Percentiles rank a stretch among this genome's conserved stretches.
phyloP scores from a whole-genome alignment of 108 stramenopile species.

The Craspedostauros australis region DNA sequence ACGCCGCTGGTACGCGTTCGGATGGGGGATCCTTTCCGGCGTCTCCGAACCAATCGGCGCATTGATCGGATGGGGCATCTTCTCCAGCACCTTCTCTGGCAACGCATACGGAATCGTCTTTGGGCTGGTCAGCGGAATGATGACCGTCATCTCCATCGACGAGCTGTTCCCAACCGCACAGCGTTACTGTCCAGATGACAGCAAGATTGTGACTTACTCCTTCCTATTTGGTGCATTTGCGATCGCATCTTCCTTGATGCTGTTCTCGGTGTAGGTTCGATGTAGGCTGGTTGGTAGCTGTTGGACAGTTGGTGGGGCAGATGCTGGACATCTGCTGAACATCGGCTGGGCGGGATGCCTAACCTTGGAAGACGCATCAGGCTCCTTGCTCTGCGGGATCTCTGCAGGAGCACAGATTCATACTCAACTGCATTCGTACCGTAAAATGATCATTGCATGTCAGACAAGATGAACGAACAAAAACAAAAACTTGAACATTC shows the following conservation, averaged over 20 bases:
- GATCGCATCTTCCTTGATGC: conserved; percentile 68
- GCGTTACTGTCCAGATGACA: conserved; percentile 4
- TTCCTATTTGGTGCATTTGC: conserved; percentile 65
- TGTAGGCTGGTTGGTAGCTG: too few relatives aligned
- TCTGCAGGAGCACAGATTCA: too few relatives aligned
- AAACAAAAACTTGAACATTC: too few relatives aligned
- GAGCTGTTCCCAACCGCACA: conserved; percentile 23
- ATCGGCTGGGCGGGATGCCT: too few relatives aligned
- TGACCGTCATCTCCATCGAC: conserved; percentile 30
- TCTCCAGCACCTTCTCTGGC: conserved; percentile 38
- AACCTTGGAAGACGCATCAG: too few relatives aligned
- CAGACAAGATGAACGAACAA: too few relatives aligned
- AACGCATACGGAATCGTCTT: conserved; percentile 53
- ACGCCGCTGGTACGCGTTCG: conserved; percentile 69
- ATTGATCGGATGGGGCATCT: conserved; percentile 57
- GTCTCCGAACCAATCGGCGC: conserved; percentile 78
- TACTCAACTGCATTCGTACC: too few relatives aligned
- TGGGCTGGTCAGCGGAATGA: conserved; percentile 76
- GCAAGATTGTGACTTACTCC: conserved; percentile 31
- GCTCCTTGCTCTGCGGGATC: too few relatives aligned
- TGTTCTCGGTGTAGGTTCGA: conserved; percentile 51
- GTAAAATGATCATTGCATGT: too few relatives aligned
- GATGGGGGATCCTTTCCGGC: conserved; percentile 68
- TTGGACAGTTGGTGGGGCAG: too few relatives aligned
- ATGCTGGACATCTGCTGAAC: too few relatives aligned